These are phyloP conservation scores for Macrolepiota albuminosa DNA, from an alignment of 768 basidiomycete species.

Conservation along the genomic window DNA sequence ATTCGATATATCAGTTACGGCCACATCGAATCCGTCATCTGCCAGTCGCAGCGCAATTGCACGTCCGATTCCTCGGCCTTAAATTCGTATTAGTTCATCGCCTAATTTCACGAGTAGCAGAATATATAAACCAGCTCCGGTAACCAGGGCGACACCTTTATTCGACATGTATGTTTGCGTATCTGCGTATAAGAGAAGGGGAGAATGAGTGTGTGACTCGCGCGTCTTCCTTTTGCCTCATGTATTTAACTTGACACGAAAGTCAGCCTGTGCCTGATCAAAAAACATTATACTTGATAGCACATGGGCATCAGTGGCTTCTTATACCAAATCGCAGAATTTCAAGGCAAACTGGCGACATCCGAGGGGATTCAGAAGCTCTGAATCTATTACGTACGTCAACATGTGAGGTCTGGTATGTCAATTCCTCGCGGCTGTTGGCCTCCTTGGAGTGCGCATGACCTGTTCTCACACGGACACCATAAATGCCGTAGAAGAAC, in stretches of 20 bases:
- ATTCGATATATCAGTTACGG: conserved; percentile 32
- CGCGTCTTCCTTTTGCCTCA: neutral
- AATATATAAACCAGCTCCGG: conserved; percentile 10
- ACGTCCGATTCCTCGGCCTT: conserved; percentile 17
- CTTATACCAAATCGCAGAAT: neutral
- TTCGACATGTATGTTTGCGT: neutral
- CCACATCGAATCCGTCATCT: conserved; percentile 17
- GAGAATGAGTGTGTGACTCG: neutral
- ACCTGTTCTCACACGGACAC: neutral
- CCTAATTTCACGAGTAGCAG: neutral
- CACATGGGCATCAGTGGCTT: neutral
- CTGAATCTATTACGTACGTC: neutral
- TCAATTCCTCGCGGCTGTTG: neutral
- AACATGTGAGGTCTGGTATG: neutral
- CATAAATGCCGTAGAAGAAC: neutral
- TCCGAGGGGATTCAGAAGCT: neutral
- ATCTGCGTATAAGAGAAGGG: neutral
- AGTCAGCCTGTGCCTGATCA: neutral
- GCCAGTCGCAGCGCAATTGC: conserved; percentile 18
- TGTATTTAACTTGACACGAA: neutral
- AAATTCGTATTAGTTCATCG: neutral
- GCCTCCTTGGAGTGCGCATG: neutral
- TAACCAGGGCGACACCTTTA: conserved; percentile 14
- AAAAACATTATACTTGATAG: neutral
- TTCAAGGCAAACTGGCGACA: neutral